Evolutionary conservation across 208 protist species (phyloP), one percentile per base, ranked within the genome.

Genomic region (Leishmania tropica): DNA sequence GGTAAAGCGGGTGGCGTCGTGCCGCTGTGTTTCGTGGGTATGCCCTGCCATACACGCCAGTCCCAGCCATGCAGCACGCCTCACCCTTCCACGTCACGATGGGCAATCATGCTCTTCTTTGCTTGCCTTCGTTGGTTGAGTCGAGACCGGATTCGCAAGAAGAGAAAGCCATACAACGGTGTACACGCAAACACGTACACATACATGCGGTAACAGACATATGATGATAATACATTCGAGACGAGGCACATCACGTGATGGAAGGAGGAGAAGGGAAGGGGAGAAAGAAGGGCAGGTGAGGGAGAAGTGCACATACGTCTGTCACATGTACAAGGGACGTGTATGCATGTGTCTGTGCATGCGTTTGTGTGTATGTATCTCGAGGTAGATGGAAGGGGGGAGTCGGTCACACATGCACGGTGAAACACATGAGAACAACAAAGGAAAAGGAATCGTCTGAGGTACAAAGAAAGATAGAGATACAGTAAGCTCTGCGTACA

Each of bases 381-480:
- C 28, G 3, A 42, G 17, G 13, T 35, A 45, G 64, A 48, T 31
- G 68, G 21, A 24, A 31, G 68, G 17, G 64, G 64, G 62, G 8
- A 1, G 28, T 21, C 40, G 7, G 6, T 19, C 8, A 21, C 72
- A 47, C 8, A n/a, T 37, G 68, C 40, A 35, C 19, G 19, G 1
- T 28, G 42, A 51, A 62, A 40, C n/a, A 42, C 35, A 60, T 17
- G 67, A 35, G 40, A 24, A 62, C 42, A 78, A 7, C 35, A 72
- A 72, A 7, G 37, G 31, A 17, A 48, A 67, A 77, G 1, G 56
- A 60, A 54, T 35, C 28, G n/a, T 68, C 21, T 8, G 68, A 11
- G 8, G 37, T 53, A 53, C 40, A 82, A 68, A 75, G 68, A 71
- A 28, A 60, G 54, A 76, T n/a, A 64, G 53, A 78, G 45, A 70